Evolutionary conservation across 2,329 filamentous ascomycete species (phyloP), one percentile per base, ranked within the genome.

Genomic region (Raffaelea ambrosiae): DNA sequence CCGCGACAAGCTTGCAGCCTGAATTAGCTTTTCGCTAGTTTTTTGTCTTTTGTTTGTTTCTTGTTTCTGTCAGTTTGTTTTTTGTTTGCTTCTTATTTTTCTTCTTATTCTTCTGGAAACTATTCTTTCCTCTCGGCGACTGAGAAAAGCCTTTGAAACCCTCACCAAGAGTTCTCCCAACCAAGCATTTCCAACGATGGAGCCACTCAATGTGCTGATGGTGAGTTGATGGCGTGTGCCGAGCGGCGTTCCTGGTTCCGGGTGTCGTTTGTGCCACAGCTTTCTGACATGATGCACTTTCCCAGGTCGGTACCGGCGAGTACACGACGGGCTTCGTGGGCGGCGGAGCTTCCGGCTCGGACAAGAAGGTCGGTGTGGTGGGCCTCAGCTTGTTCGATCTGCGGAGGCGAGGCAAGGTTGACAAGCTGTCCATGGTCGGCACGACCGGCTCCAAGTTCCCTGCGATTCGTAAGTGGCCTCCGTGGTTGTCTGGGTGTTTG

Each of bases 311-410:
- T 55, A 95, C 90, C 11, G 91, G 90, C 60, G 90, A 96, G 76
- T 96, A 96, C 75, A 96, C 91, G 59, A 96, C 91, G 40, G 90
- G 90, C 49, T 96, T 93, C 58, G 89, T 95, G 49, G 88, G 87
- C 49, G 83, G 82, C 51, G 85, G 84, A 51, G 84, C 83, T 45
- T 95, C 88, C 4, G 83, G 79, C 11, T 95, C 88, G 44, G 91
- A 96, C 74, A 96, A 96, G 73, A 96, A 96, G 67, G 86, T 96
- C 44, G 90, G 91, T 50, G 91, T 96, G 10, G 90, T 96, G 18
- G 90, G 87, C 38, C 71, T 96, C 63, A 91, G 87, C 21, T 73
- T 95, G 56, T 95, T 95, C 65, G 90, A 95, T 64, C 74, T 96
- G 55, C 82, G 90, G 51, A 78, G 89, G 53, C 77, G 90, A 63